Evolutionary conservation across 139 green algal genomes (phyloP), one percentile per base, ranked within the genome.

Genomic region (Tetradesmus lagerheimii): DNA sequence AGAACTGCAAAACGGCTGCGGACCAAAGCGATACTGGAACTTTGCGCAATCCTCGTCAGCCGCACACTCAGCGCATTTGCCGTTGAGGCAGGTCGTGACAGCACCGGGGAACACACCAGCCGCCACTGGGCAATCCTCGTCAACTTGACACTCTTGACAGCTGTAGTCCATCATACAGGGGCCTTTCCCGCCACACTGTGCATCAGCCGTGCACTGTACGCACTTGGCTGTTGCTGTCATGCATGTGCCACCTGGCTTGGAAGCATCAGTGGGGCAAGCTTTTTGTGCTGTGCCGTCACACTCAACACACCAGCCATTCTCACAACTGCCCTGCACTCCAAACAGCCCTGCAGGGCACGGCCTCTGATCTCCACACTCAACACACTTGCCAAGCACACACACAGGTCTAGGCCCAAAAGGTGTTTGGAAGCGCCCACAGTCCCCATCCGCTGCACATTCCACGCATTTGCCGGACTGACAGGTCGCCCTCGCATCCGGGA

Each of bases 181-280:
- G 27, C 71, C 31, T 27, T 37, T 79, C n/a, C 71, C 14, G 71
- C 71, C 31, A n/a, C 71, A 79, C n/a, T 79, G 71, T 11, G 29
- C n/a, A 43, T 79, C 31, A 4, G 71, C 31, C n/a, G 71, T 79
- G 71, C 71, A 79, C 71, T 79, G 71, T n/a, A 79, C 71, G 31
- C 57, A 71, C 57, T 71, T 71, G 1, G 57, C 23, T 31, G 57
- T 31, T n/a, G 18, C 57, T 71, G 16, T 9, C 25, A 71, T 20
- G 57, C 57, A 71, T 11, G 57, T 31, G 8, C 57, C 57, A 8
- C 57, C 57, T 31, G 57, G 57, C 20, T 71, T 71, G n/a, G 16
- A 20, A 31, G 57, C 57, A 71, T 71, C 57, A 31, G 57, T 71
- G 15, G 57, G 57, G 57, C 57, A 71, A 16, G 57, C 25, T 6